phyloP scores from a whole-genome alignment of 2,329 filamentous ascomycete species.

The Beauveria varroae region DNA sequence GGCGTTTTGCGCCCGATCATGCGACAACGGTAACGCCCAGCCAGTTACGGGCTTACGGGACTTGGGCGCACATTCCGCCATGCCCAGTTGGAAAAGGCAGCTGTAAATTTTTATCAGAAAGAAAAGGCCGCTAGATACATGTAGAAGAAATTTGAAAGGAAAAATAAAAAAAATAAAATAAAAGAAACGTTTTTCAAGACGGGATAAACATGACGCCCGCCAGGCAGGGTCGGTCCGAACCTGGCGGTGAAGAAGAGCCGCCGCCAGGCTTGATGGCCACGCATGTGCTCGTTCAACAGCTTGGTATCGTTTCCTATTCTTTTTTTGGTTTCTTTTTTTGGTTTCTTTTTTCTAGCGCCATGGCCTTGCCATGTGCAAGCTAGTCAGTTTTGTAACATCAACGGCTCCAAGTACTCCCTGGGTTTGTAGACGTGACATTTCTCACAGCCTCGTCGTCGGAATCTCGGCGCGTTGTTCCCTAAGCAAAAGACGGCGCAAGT shows the following conservation, averaged over 20 bases:
- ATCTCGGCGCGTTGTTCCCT: background rate
- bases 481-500: background rate
- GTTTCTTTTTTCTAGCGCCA: background rate
- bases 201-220: background rate
- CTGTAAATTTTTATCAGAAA: too few relatives aligned
- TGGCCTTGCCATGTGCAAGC: background rate
- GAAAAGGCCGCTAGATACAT: background rate
- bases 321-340: too few relatives aligned
- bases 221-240: background rate
- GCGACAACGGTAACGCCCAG: background rate
- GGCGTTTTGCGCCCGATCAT: constrained; percentile 6
- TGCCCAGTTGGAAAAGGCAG: too few relatives aligned
- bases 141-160: background rate
- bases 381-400: background rate
- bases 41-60: background rate
- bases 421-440: background rate
- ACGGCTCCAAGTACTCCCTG: background rate
- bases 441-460: background rate
- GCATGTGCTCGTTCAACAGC: too few relatives aligned
- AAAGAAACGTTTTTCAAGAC: background rate
- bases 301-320: too few relatives aligned
- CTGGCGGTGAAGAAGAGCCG: background rate
- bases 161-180: too few relatives aligned
- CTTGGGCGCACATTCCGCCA: background rate
- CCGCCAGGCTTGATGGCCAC: background rate